Evolutionary conservation across 2,329 filamentous ascomycete genomes (phyloP).

Genomic region (Atkinsonella texensis): DNA sequence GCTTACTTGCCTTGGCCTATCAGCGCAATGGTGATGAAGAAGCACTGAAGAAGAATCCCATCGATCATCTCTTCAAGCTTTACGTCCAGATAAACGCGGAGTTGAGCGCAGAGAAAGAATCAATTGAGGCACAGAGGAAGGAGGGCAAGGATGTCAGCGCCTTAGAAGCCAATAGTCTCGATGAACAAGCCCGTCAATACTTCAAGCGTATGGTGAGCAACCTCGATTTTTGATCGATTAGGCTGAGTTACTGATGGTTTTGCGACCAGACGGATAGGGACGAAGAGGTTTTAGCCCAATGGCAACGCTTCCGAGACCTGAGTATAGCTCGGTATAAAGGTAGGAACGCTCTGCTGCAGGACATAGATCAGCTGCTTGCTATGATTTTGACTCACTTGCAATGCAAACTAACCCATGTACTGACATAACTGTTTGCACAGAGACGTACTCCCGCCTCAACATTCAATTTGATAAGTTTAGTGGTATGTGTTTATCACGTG

Average conservation of each 20-base stretch:
- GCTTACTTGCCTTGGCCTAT: constrained; percentile 62
- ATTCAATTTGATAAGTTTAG: constrained; percentile 58
- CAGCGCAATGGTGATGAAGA: constrained; percentile 65
- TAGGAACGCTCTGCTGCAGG: constrained; percentile 1
- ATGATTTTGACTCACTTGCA: neutral
- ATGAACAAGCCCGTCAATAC: constrained; percentile 63
- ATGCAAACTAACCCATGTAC: neutral
- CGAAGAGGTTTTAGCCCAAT: constrained; percentile 44
- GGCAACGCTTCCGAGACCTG: constrained; percentile 54
- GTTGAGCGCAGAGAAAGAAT: constrained; percentile 53
- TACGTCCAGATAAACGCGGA: constrained; percentile 69
- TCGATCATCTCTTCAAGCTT: constrained; percentile 71
- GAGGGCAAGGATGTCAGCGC: constrained; percentile 36
- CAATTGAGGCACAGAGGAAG: constrained; percentile 44
- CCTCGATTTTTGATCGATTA: neutral
- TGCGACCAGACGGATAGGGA: constrained; percentile 46
- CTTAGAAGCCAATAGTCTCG: constrained; percentile 44
- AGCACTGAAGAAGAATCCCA: constrained; percentile 58
- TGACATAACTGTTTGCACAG: constrained; percentile 9
- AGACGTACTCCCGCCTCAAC: constrained; percentile 58
- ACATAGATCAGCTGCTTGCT: neutral
- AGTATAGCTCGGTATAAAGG: constrained; percentile 53
- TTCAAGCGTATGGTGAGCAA: constrained; percentile 50
- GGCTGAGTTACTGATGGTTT: neutral
- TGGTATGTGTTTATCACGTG: constrained; percentile 8